Evolutionary conservation across 306 rosid species (phyloP).

Genomic region (Medicago lupulina): DNA sequence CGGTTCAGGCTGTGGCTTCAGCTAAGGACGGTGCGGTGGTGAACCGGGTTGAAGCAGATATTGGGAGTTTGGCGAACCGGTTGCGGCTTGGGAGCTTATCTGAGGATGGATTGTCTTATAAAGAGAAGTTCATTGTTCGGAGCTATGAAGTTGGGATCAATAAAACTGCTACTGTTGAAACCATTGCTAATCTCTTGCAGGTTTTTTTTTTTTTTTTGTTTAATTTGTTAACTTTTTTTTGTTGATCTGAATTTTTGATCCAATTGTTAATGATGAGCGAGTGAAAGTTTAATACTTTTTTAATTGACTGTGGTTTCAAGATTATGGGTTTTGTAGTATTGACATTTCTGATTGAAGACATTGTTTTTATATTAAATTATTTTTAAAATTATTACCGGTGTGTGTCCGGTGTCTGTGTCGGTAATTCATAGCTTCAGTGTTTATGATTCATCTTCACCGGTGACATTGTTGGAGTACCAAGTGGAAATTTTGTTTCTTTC

Average conservation of each 20-base stretch:
- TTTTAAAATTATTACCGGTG: too few species aligned
- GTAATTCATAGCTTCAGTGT: neutral
- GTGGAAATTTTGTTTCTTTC: neutral
- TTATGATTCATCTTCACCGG: slow-evolving; percentile 21
- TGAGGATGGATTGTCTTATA: slow-evolving; percentile 81
- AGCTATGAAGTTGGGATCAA: slow-evolving; percentile 96
- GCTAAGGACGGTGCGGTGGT: slow-evolving; percentile 50
- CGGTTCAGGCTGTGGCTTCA: slow-evolving; percentile 53
- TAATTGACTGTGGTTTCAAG: neutral
- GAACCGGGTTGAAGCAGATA: slow-evolving; percentile 48
- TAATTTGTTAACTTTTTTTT: neutral
- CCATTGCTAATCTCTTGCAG: slow-evolving; percentile 96
- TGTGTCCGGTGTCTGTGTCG: too few species aligned
- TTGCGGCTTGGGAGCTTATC: slow-evolving; percentile 82
- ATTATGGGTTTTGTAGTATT: too few species aligned
- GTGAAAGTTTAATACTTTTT: neutral
- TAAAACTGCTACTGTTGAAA: slow-evolving; percentile 96
- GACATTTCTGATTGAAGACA: too few species aligned
- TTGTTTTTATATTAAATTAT: too few species aligned
- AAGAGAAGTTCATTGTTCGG: slow-evolving; percentile 90
- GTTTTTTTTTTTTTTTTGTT: slow-evolving; percentile 35
- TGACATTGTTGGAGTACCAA: slow-evolving; percentile 7
- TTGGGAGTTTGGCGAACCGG: slow-evolving; percentile 67
- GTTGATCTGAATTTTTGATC: slow-evolving; percentile 13
- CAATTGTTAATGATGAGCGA: neutral